Conservation (phyloP, 495 filamentous ascomycete species). For the Penicillium cinerascens region DNA sequence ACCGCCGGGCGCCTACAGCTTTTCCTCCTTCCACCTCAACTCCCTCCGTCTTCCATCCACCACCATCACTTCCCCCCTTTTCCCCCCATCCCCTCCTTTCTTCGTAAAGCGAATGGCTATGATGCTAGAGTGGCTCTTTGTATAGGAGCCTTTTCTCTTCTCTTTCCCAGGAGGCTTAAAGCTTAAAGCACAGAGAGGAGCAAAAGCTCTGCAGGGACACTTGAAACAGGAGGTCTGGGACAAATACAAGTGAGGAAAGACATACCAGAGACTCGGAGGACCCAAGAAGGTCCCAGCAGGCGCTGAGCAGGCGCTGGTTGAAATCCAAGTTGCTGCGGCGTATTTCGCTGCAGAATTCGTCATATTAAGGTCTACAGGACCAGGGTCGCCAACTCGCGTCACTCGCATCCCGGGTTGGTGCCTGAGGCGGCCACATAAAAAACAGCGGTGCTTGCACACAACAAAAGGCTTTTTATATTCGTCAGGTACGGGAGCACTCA, state of each 20-base stretch:
- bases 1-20: conserved; percentile 8
- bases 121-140: conserved; percentile 40
- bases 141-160: conserved; percentile 35
- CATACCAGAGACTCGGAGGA: not conserved
- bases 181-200: conserved; percentile 24
- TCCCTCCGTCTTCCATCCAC: conserved; percentile 20
- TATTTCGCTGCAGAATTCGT: conserved; percentile 4
- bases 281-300: conserved; percentile 3
- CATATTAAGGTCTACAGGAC: conserved; percentile 9
- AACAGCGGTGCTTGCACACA: not conserved
- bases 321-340: not conserved
- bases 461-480: not conserved
- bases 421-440: conserved; percentile 12
- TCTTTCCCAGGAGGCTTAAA: conserved; percentile 22
- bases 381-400: conserved; percentile 1
- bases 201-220: conserved; percentile 12
- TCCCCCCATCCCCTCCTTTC: conserved; percentile 22
- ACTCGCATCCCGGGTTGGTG: not conserved
- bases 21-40: conserved; percentile 16
- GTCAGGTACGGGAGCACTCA: conserved; percentile 3
- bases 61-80: conserved; percentile 21
- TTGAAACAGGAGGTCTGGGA: conserved; percentile 15
- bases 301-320: not conserved
- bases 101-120: conserved; percentile 48
- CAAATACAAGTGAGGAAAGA: conserved; percentile 14